Conservation (phyloP, 202 grass and related monocot species). For the Dendrocalamus latiflorus region DNA sequence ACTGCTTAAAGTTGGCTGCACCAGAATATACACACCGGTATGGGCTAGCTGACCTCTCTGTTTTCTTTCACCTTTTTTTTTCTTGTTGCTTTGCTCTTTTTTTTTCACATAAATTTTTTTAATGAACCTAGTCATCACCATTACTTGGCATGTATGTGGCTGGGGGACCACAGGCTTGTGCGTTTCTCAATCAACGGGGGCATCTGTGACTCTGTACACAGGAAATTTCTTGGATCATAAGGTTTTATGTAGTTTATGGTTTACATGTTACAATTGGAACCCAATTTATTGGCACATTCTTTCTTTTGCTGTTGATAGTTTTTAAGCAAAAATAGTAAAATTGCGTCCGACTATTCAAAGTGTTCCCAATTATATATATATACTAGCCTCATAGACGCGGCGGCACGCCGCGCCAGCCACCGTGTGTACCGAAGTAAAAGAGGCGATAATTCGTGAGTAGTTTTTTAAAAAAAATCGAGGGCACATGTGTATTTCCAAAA, state of each 20-base stretch:
- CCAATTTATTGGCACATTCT: not conserved
- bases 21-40: not conserved
- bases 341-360: not conserved
- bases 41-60: not conserved
- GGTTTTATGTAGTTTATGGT: not conserved
- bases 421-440: too few relatives aligned
- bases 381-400: too few relatives aligned
- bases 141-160: not conserved
- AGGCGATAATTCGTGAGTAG: too few relatives aligned
- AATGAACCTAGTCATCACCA: constrained; percentile 2
- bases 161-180: not conserved
- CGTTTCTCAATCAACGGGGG: not conserved
- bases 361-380: too few relatives aligned
- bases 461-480: too few relatives aligned
- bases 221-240: not conserved
- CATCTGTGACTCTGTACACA: not conserved
- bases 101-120: not conserved
- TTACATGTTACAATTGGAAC: not conserved
- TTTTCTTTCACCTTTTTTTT: not conserved
- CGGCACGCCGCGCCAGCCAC: too few relatives aligned
- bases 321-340: not conserved
- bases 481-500: too few relatives aligned
- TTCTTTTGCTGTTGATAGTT: not conserved
- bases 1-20: constrained; percentile 6
- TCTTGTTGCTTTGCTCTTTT: not conserved